Conservation (phyloP, 257 asterid species). For the Solanum dulcamara region DNA sequence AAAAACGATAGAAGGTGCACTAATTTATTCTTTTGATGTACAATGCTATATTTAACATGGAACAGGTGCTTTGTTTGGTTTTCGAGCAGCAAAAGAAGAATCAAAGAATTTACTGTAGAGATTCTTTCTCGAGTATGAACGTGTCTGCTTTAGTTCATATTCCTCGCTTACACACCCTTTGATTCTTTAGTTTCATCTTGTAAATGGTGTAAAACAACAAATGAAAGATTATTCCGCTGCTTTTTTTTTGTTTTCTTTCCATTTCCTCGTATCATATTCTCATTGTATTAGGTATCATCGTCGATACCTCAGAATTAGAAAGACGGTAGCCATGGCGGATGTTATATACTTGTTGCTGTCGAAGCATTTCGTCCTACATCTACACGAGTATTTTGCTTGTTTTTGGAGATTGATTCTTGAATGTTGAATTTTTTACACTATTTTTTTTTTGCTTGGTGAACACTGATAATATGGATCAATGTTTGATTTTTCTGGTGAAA, state of each 20-base stretch:
- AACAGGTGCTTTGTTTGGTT: slow-evolving; percentile 16
- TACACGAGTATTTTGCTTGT: not conserved
- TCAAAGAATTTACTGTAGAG: slow-evolving; percentile 11
- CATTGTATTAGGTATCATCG: not conserved
- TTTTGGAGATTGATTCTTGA: not conserved
- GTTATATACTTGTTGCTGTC: not conserved
- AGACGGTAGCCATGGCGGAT: not conserved
- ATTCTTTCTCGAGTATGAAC: slow-evolving; percentile 17
- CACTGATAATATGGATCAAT: not conserved
- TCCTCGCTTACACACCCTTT: not conserved
- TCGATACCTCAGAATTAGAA: not conserved
- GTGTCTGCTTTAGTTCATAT: slow-evolving; percentile 5
- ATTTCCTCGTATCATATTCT: not conserved
- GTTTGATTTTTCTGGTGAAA: not conserved
- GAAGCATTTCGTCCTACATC: not conserved
- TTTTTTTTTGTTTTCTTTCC: not conserved
- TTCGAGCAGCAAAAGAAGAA: slow-evolving; percentile 7
- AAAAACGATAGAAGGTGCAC: slow-evolving; percentile 17
- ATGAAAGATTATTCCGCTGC: slow-evolving; percentile 1
- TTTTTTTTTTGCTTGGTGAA: not conserved
- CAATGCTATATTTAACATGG: slow-evolving; percentile 11
- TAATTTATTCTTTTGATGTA: slow-evolving; percentile 21
- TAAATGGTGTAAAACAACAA: slow-evolving; percentile 21
- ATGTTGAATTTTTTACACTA: not conserved
- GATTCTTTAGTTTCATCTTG: slow-evolving; percentile 8